These are phyloP conservation scores for Allium sativum DNA, from an alignment of 106 monocot species.

Conservation along the genomic window DNA sequence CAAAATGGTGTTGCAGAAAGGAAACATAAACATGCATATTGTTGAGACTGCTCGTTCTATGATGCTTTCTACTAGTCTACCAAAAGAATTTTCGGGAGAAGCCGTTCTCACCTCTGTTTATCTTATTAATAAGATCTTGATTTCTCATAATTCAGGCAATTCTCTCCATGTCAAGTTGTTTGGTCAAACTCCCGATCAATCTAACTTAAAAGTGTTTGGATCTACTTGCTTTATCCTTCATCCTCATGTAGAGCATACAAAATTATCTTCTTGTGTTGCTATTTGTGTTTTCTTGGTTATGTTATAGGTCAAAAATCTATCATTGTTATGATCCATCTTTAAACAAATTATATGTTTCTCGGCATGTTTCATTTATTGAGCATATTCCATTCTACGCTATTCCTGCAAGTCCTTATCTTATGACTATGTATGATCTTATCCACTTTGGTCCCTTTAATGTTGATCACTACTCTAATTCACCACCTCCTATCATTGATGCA, in stretches of 20 bases:
- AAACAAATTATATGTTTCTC: too few relatives aligned
- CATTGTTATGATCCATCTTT: too few relatives aligned
- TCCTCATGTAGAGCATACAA: not conserved
- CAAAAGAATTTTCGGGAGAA: not conserved
- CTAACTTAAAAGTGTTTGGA: too few relatives aligned
- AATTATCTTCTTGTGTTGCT: not conserved
- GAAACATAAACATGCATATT: not conserved
- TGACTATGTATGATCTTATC: too few relatives aligned
- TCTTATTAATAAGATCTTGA: not conserved
- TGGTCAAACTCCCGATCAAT: not conserved
- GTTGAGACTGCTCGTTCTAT: not conserved
- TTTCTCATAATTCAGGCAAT: not conserved
- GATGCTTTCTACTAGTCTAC: not conserved
- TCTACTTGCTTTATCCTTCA: not conserved
- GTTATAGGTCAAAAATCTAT: too few relatives aligned
- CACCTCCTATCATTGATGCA: not conserved
- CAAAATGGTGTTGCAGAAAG: conserved; percentile 1
- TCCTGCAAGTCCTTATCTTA: too few relatives aligned
- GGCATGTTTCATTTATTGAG: too few relatives aligned
- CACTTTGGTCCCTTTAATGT: too few relatives aligned
- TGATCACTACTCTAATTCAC: not conserved
- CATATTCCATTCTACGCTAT: too few relatives aligned
- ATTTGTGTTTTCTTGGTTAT: too few relatives aligned
- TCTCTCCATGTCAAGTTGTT: not conserved
- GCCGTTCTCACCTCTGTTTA: not conserved